phyloP scores from a whole-genome alignment of 352 stramenopile genomes.

The Globisporangium heterothallicum region DNA sequence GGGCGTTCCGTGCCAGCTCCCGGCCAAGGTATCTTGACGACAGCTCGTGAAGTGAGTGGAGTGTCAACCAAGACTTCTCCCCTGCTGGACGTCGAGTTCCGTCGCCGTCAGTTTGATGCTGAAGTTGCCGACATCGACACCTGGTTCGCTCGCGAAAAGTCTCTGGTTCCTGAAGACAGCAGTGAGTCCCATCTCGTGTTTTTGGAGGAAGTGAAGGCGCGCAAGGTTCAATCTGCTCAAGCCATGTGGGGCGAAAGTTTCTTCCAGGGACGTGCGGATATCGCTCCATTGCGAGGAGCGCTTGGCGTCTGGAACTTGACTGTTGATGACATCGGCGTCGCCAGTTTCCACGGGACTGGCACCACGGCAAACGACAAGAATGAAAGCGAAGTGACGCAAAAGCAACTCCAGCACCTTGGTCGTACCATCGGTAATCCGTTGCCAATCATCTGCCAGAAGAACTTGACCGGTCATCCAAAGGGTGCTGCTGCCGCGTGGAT shows the following conservation, averaged over 20 bases:
- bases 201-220: constrained; percentile 56
- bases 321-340: constrained; percentile 75
- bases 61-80: constrained; percentile 25
- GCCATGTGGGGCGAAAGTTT: constrained; percentile 66
- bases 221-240: constrained; percentile 67
- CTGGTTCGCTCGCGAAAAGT: constrained; percentile 63
- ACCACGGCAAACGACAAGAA: constrained; percentile 87
- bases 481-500: constrained; percentile 78
- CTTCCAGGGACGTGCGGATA: constrained; percentile 48
- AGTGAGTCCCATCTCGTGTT: constrained; percentile 35
- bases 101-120: constrained; percentile 66
- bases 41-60: constrained; percentile 47
- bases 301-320: constrained; percentile 74
- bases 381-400: constrained; percentile 84
- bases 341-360: constrained; percentile 82
- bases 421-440: constrained; percentile 70
- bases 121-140: constrained; percentile 67
- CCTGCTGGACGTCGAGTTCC: constrained; percentile 67
- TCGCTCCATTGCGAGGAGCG: constrained; percentile 72
- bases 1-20: constrained; percentile 78
- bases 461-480: constrained; percentile 80
- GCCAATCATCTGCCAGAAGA: constrained; percentile 79
- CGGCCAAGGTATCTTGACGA: constrained; percentile 84
- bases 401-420: constrained; percentile 75
- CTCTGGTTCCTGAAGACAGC: constrained; percentile 24